Percentiles rank a stretch among this genome's conserved stretches.
Conservation (phyloP, 257 asterid genomes). For the Rehmannia glutinosa region DNA sequence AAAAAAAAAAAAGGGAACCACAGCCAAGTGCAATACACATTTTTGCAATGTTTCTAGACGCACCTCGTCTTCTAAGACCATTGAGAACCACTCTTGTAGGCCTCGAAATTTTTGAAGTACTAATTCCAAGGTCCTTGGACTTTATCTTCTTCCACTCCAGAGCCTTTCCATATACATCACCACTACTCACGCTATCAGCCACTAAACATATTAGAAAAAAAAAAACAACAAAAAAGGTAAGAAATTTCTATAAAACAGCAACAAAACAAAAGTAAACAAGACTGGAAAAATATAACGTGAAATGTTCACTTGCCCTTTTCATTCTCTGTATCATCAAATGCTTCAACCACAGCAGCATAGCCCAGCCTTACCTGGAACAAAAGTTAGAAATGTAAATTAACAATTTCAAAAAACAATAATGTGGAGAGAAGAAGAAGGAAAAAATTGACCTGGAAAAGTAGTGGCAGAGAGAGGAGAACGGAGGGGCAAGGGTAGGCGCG, state of each 20-base stretch:
- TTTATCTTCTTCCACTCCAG: conserved; percentile 62
- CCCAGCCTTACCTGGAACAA: conserved; percentile 36
- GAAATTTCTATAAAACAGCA: background rate
- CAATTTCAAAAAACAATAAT: background rate
- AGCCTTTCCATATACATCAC: conserved; percentile 15
- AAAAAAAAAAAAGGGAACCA: background rate
- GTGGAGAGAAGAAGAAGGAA: background rate
- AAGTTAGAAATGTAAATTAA: background rate
- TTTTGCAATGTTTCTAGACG: no score
- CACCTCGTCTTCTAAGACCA: conserved; percentile 70
- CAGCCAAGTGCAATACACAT: background rate
- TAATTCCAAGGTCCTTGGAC: conserved; percentile 74
- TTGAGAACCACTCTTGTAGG: conserved; percentile 70
- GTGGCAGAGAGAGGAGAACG: conserved; percentile 41
- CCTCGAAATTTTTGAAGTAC: conserved; percentile 61
- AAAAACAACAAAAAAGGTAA: background rate
- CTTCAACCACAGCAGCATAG: conserved; percentile 49
- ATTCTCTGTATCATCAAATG: conserved; percentile 52
- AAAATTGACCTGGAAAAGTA: conserved; percentile 30
- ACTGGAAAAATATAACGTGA: background rate
- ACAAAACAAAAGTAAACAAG: background rate
- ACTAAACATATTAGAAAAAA: conserved; percentile 13
- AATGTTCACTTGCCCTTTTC: conserved; percentile 32
- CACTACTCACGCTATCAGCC: conserved; percentile 25
- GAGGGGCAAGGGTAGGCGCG: conserved; percentile 45